Evolutionary conservation across 2,329 filamentous ascomycete genomes (phyloP).

Genomic region (Xylariaceae sp.): DNA sequence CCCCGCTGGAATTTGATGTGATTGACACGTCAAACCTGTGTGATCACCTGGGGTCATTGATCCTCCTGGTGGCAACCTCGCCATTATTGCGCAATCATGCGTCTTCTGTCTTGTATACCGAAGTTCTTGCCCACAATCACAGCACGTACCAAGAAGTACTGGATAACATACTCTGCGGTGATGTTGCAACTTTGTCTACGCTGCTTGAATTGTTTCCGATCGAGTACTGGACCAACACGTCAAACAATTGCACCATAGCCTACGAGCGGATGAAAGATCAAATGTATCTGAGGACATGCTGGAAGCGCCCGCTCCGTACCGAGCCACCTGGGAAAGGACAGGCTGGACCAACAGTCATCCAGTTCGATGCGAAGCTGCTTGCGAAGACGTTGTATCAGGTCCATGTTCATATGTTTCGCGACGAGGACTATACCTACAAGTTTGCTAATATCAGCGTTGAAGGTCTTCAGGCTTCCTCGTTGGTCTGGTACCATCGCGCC

Average conservation of each 20-base stretch:
- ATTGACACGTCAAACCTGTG: constrained; percentile 51
- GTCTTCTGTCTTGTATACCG: constrained; percentile 45
- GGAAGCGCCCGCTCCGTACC: constrained; percentile 13
- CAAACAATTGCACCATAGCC: neutral
- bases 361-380: constrained; percentile 10
- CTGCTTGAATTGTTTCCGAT: constrained; percentile 46
- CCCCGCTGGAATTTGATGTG: constrained; percentile 44
- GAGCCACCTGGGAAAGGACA: neutral
- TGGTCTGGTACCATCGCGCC: constrained; percentile 7
- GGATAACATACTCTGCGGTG: constrained; percentile 40
- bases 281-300: constrained; percentile 11
- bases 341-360: neutral
- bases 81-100: constrained; percentile 41
- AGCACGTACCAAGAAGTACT: constrained; percentile 30
- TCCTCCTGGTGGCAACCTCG: constrained; percentile 39
- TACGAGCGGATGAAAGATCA: constrained; percentile 7
- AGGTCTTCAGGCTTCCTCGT: neutral
- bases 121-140: constrained; percentile 35
- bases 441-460: neutral
- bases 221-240: constrained; percentile 38
- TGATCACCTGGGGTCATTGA: constrained; percentile 41
- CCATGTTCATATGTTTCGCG: constrained; percentile 16
- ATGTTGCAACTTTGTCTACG: constrained; percentile 42
- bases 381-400: constrained; percentile 8
- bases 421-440: neutral